A percentile compares a stretch with the other conserved stretches of the same genome.
phyloP scores from a whole-genome alignment of 306 rosid genomes.

The Pyrus bretschneideri region DNA sequence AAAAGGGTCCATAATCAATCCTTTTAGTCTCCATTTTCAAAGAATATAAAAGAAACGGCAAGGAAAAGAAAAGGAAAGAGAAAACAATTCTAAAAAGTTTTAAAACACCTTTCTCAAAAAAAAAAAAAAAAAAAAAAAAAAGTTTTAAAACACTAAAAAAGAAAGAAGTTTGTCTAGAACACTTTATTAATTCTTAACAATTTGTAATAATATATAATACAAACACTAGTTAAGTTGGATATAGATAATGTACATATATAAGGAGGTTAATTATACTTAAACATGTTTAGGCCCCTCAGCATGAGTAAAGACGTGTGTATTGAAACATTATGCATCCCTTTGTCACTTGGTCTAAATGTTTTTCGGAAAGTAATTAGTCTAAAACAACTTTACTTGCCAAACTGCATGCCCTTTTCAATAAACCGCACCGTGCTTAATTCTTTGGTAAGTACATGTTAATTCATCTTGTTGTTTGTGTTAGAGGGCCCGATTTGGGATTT shows the following conservation, averaged over 20 bases:
- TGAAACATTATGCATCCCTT: constrained; percentile 29
- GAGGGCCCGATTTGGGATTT: constrained; percentile 37
- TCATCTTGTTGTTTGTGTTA: constrained; percentile 72
- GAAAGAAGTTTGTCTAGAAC: constrained; percentile 23
- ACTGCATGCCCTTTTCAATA: constrained; percentile 38
- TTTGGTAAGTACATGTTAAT: constrained; percentile 38
- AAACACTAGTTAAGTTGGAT: neutral
- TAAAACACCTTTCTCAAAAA: neutral
- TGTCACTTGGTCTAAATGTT: constrained; percentile 19
- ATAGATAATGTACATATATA: neutral
- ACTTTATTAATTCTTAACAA: constrained; percentile 9
- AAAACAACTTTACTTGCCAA: constrained; percentile 35
- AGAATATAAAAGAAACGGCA: constrained; percentile 15
- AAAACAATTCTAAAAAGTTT: constrained; percentile 8
- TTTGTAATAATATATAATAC: neutral
- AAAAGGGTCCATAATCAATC: constrained; percentile 38
- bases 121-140: too few species aligned
- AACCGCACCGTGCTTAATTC: constrained; percentile 33
- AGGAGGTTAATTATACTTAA: neutral
- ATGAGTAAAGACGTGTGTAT: neutral
- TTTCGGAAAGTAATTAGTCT: constrained; percentile 37
- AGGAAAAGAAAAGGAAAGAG: constrained; percentile 24
- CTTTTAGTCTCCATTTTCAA: constrained; percentile 22
- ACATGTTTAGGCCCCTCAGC: neutral
- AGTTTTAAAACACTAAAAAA: constrained; percentile 8